These are phyloP conservation scores for Aspergillus glaucus DNA, from an alignment of 2,329 filamentous ascomycete species.

Conservation along the genomic window DNA sequence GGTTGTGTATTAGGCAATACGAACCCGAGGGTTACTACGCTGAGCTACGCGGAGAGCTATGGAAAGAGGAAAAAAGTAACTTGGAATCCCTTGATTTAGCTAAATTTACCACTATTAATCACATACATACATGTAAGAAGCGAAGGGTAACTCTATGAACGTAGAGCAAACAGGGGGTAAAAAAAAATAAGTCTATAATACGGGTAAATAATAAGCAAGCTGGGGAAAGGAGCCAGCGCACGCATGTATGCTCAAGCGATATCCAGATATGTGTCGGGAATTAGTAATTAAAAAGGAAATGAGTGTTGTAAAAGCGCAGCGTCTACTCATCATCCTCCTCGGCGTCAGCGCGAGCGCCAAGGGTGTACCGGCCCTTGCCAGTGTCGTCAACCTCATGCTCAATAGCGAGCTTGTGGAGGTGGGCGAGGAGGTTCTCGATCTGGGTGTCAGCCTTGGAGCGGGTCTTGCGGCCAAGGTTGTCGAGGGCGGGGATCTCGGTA, in stretches of 20 bases:
- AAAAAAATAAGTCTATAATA: conserved; percentile 34
- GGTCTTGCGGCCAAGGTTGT: conserved; percentile 48
- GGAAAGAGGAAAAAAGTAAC: conserved; percentile 2
- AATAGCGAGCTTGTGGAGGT: conserved; percentile 47
- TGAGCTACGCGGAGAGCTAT: not conserved
- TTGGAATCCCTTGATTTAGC: conserved; percentile 32
- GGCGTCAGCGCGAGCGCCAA: conserved; percentile 37
- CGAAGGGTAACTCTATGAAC: conserved; percentile 29
- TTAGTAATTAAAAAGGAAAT: conserved; percentile 16
- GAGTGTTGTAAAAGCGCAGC: conserved; percentile 12
- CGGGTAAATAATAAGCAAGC: conserved; percentile 18
- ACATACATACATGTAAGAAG: conserved; percentile 37
- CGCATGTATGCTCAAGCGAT: conserved; percentile 28
- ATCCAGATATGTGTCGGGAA: conserved; percentile 23
- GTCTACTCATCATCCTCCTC: conserved; percentile 42
- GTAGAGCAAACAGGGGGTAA: conserved; percentile 21
- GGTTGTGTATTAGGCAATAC: not conserved
- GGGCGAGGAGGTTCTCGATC: conserved; percentile 49
- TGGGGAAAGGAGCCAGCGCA: conserved; percentile 19
- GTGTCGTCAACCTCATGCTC: conserved; percentile 45
- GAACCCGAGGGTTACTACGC: not conserved
- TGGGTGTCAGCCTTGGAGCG: conserved; percentile 47
- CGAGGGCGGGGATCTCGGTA: conserved; percentile 40
- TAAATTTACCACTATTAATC: conserved; percentile 36
- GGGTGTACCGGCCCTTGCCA: conserved; percentile 40